These are phyloP conservation scores for Pyricularia grisea DNA, from an alignment of 2,329 filamentous ascomycete genomes.

Conservation along the genomic window DNA sequence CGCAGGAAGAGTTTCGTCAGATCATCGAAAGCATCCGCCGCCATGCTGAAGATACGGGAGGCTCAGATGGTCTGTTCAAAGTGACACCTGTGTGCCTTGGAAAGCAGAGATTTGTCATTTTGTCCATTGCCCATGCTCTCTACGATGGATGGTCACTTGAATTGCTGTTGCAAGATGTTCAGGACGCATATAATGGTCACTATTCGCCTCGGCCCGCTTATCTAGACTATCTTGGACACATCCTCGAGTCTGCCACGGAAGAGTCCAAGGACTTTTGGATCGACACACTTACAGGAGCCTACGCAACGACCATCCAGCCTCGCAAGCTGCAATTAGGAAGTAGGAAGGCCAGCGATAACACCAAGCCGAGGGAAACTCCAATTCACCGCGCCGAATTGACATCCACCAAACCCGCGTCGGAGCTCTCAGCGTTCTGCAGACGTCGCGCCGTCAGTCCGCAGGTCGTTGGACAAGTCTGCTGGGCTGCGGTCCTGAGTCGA, in stretches of 20 bases:
- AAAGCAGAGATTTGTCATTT: constrained; percentile 32
- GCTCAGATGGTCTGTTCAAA: constrained; percentile 34
- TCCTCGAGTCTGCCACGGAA: constrained; percentile 31
- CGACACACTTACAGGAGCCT: constrained; percentile 48
- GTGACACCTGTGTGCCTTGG: constrained; percentile 29
- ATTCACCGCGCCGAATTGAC: constrained; percentile 32
- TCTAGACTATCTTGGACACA: constrained; percentile 42
- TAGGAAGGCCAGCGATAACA: background rate
- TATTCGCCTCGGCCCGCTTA: constrained; percentile 34
- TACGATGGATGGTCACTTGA: constrained; percentile 84
- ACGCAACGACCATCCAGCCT: constrained; percentile 28
- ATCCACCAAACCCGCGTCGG: constrained; percentile 29
- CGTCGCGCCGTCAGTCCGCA: constrained; percentile 62
- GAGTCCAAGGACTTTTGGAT: constrained; percentile 59
- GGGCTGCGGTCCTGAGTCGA: constrained; percentile 61
- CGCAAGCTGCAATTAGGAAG: constrained; percentile 1
- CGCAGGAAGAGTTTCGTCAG: background rate
- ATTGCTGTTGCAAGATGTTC: constrained; percentile 63
- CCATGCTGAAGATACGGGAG: constrained; percentile 26
- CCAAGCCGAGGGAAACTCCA: background rate
- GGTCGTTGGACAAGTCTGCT: constrained; percentile 65
- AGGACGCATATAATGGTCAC: constrained; percentile 47
- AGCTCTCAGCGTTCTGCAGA: constrained; percentile 53
- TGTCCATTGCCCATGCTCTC: constrained; percentile 77
- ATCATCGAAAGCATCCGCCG: constrained; percentile 24